Base-by-base conservation (phyloP, 805 yeast genomes). In the Lipomyces chichibuensis region DNA sequence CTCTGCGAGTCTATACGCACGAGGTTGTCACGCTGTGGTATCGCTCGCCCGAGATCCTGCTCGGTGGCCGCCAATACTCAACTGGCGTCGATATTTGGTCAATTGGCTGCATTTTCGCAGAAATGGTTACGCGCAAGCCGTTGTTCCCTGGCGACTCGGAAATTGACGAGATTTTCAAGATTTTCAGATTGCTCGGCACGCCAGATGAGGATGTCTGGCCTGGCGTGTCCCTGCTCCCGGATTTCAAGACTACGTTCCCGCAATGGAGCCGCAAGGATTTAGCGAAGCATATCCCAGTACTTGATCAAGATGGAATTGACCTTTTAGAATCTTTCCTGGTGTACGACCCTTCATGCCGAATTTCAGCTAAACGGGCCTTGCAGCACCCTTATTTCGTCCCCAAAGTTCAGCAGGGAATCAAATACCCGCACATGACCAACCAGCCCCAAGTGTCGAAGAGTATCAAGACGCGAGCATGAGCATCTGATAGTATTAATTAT, bases 81-180 rank as follows among this genome's bases (percentile, higher is more conserved):
- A 95, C 98, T 0, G 98, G 98, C 23, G 97, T 95, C 62, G 99
- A 95, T 78, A 92, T 95, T 90, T 95, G 99, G 99, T 91, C 97
- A 11, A 90, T 94, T 69, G 99, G 99, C 17, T 93, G 98, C 77
- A 95, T 95, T 59, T 90, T 95, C 78, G 99, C 98, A 6, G 99
- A 95, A 77, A 93, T 95, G 98, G 92, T 93, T 65, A 91, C 92
- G 74, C 87, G 99, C 64, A 91, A 91, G 77, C 98, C 99, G 8
- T 79, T 95, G 62, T 94, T 95, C 80, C 97, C 98, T 0, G 99
- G 99, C 5, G 97, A 95, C 77, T 92, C 97, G 11, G 99, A 95
- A 77, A 96, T 95, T 75, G 99, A 95, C 77, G 97, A 95, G 80
- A 90, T 95, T 72, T 93, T 93, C 82, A 85, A 95, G 78, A 95